phyloP scores from a whole-genome alignment of 2,329 filamentous ascomycete species.

The Pseudocercospora cruenta region DNA sequence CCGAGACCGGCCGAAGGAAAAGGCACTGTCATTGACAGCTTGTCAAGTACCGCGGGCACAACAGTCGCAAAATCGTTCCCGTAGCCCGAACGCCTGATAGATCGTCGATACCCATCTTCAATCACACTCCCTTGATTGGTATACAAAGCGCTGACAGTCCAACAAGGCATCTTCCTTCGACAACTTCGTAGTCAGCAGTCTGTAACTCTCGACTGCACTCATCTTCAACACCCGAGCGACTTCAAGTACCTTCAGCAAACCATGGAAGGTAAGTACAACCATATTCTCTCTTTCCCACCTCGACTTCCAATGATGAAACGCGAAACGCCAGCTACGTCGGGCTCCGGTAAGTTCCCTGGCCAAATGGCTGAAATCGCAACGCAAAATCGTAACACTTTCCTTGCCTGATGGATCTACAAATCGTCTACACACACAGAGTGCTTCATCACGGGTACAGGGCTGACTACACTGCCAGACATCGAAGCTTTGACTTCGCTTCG shows the following conservation, averaged over 20 bases:
- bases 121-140: not conserved
- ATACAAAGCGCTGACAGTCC: not conserved
- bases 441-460: not conserved
- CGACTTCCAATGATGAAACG: not conserved
- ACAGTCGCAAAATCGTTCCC: too few relatives aligned
- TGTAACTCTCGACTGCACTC: too few relatives aligned
- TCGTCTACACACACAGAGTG: not conserved
- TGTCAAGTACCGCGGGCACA: too few relatives aligned
- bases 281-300: too few relatives aligned
- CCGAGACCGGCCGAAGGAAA: too few relatives aligned
- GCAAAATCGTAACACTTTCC: not conserved
- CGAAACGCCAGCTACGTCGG: not conserved
- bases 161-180: too few relatives aligned
- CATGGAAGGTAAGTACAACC: not conserved
- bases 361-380: not conserved
- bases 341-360: not conserved
- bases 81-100: not conserved
- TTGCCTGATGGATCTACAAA: too few relatives aligned
- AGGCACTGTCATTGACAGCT: too few relatives aligned
- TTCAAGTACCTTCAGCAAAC: not conserved
- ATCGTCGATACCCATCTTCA: not conserved
- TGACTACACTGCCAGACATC: not conserved
- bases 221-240: not conserved
- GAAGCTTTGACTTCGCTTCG: not conserved
- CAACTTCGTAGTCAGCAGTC: too few relatives aligned